Conservation (phyloP, 331 rosid species). For the Quercus lobata region DNA sequence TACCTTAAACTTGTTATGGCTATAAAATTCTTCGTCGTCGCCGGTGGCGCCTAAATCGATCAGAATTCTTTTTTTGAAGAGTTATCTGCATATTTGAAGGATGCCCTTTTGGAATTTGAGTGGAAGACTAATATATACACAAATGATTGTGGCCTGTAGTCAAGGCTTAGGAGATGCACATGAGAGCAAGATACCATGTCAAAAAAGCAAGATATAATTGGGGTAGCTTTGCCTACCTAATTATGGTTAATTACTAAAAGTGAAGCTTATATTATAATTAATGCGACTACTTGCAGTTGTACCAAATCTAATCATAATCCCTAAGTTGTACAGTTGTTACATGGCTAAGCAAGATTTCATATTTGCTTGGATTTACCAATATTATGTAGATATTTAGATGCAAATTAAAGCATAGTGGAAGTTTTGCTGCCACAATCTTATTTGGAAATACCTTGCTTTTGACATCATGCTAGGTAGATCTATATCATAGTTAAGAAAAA, state of each 20-base stretch:
- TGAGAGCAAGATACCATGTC: not conserved
- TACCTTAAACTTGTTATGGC: not conserved
- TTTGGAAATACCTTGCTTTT: conserved; percentile 36
- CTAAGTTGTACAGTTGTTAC: conserved; percentile 11
- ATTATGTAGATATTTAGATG: conserved; percentile 15
- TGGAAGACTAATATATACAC: not conserved
- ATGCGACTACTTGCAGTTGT: conserved; percentile 1
- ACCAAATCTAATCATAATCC: conserved; percentile 13
- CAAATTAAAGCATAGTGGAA: conserved; percentile 24
- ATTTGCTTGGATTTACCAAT: conserved; percentile 7
- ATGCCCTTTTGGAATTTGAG: not conserved
- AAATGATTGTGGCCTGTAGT: conserved; percentile 10
- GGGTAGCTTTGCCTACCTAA: conserved; percentile 28
- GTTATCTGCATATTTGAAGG: not conserved
- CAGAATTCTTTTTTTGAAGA: not conserved
- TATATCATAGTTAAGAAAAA: conserved; percentile 8
- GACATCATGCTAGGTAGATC: conserved; percentile 35
- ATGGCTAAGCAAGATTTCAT: conserved; percentile 6
- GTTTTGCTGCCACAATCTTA: conserved; percentile 38
- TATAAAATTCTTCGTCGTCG: not conserved
- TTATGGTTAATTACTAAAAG: conserved; percentile 10
- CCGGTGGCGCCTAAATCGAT: not conserved
- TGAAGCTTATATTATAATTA: not conserved
- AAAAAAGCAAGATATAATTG: not conserved
- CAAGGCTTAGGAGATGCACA: not conserved